A percentile compares a stretch with the other conserved stretches of the same genome.
Evolutionary conservation across 2,329 filamentous ascomycete genomes (phyloP).

Genomic region (Neonectria magnoliae): DNA sequence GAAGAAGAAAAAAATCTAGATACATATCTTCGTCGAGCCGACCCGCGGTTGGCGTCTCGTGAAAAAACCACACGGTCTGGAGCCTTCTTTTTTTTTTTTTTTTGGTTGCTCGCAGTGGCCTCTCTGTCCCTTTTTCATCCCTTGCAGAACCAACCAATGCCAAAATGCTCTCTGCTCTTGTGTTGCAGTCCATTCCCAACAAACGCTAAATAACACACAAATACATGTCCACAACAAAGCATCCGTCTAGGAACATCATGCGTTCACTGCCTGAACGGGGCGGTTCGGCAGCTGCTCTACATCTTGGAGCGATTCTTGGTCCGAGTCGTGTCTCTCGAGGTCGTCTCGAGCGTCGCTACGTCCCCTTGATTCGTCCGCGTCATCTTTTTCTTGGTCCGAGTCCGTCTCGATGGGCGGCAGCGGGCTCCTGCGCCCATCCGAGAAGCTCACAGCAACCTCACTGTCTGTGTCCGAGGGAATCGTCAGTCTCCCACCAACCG

Average conservation of each 20-base stretch:
- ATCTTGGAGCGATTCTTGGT: slow-evolving; percentile 44
- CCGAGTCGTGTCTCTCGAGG: slow-evolving; percentile 41
- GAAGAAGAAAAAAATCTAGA: slow-evolving; percentile 38
- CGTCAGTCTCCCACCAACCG: slow-evolving; percentile 53
- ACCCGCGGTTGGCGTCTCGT: slow-evolving; percentile 20
- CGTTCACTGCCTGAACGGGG: slow-evolving; percentile 47
- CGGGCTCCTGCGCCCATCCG: slow-evolving; percentile 66
- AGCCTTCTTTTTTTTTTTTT: neutral
- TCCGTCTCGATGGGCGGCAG: slow-evolving; percentile 62
- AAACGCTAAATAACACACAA: slow-evolving; percentile 43
- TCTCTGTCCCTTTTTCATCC: slow-evolving; percentile 15
- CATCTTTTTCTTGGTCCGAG: slow-evolving; percentile 43
- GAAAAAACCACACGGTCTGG: slow-evolving; percentile 12
- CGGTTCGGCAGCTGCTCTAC: slow-evolving; percentile 44
- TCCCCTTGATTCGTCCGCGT: slow-evolving; percentile 23
- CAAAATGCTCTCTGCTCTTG: slow-evolving; percentile 18
- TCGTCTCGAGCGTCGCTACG: slow-evolving; percentile 43
- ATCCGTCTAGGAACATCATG: slow-evolving; percentile 36
- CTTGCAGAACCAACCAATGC: slow-evolving; percentile 19
- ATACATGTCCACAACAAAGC: slow-evolving; percentile 29
- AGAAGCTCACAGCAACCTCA: slow-evolving; percentile 68
- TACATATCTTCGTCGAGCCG: slow-evolving; percentile 35
- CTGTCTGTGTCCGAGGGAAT: slow-evolving; percentile 68
- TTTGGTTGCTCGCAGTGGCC: slow-evolving; percentile 7
- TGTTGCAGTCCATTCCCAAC: slow-evolving; percentile 28